These are phyloP conservation scores for Elasticomyces elasticus DNA, from an alignment of 495 filamentous ascomycete genomes.

Conservation along the genomic window DNA sequence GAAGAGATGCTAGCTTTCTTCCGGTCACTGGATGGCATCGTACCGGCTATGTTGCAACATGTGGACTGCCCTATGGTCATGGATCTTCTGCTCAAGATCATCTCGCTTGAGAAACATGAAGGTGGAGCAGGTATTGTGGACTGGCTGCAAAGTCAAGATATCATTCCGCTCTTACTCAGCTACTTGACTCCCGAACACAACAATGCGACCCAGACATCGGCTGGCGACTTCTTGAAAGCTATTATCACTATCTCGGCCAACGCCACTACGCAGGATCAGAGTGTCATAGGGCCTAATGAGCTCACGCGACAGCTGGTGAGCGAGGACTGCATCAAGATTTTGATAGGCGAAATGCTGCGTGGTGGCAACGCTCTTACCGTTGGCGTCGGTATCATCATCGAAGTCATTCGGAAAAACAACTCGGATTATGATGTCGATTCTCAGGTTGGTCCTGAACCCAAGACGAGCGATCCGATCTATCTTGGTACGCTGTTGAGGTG, in stretches of 20 bases:
- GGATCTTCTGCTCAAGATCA: conserved; percentile 95
- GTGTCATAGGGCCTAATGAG: conserved; percentile 95
- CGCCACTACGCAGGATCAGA: conserved; percentile 92
- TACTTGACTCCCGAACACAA: conserved; percentile 75
- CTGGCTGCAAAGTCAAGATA: conserved; percentile 86
- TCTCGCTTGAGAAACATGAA: conserved; percentile 89
- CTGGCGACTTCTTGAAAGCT: conserved; percentile 95
- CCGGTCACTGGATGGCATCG: conserved; percentile 67
- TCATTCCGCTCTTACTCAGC: conserved; percentile 81
- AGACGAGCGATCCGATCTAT: conserved; percentile 91
- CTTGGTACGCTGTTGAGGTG: conserved; percentile 83
- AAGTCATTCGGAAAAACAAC: conserved; percentile 98
- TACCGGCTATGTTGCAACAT: conserved; percentile 80
- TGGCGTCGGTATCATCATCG: conserved; percentile 93
- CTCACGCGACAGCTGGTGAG: conserved; percentile 95
- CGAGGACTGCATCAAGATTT: conserved; percentile 62
- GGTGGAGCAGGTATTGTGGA: conserved; percentile 89
- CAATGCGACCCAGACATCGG: conserved; percentile 86
- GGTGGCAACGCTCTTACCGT: conserved; percentile 94
- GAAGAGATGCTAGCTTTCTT: conserved; percentile 88
- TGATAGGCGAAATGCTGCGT: conserved; percentile 83
- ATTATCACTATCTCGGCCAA: conserved; percentile 99
- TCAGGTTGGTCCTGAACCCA: conserved; percentile 60
- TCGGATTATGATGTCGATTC: conserved; percentile 96
- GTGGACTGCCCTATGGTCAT: conserved; percentile 98